Evolutionary conservation across 1,284 basidiomycete genomes (phyloP).

Genomic region (Anthracocystis setariae): DNA sequence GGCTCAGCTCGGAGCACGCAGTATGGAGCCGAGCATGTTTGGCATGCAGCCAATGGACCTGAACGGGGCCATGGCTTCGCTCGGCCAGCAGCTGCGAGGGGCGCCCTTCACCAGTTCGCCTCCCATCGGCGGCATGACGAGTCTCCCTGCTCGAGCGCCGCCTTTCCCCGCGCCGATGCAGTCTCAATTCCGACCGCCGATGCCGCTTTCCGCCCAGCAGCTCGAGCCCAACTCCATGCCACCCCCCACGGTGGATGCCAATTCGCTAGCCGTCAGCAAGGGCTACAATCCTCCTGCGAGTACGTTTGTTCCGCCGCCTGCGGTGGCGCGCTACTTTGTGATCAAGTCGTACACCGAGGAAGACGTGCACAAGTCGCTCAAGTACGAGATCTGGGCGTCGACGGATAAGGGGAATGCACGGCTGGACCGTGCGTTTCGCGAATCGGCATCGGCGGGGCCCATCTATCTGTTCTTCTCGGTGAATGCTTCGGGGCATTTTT

Average conservation of each 20-base stretch:
- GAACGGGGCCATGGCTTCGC: slow-evolving; percentile 24
- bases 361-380: slow-evolving; percentile 64
- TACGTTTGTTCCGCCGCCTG: slow-evolving; percentile 43
- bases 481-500: slow-evolving; percentile 66
- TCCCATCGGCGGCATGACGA: slow-evolving; percentile 18
- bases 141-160: slow-evolving; percentile 16
- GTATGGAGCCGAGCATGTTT: slow-evolving; percentile 33
- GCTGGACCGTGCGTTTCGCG: slow-evolving; percentile 59
- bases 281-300: slow-evolving; percentile 51
- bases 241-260: slow-evolving; percentile 21
- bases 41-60: slow-evolving; percentile 45
- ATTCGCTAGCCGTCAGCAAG: slow-evolving; percentile 31
- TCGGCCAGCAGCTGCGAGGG: slow-evolving; percentile 42
- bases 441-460: slow-evolving; percentile 40
- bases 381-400: slow-evolving; percentile 66
- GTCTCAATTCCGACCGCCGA: slow-evolving; percentile 22
- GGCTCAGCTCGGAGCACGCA: slow-evolving; percentile 45
- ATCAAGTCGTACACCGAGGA: slow-evolving; percentile 67
- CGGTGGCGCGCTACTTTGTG: slow-evolving; percentile 61
- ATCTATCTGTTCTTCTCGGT: slow-evolving; percentile 67
- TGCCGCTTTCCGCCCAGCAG: slow-evolving; percentile 8
- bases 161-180: slow-evolving; percentile 26
- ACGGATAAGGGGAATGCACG: slow-evolving; percentile 67
- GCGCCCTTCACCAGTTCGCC: slow-evolving; percentile 18
- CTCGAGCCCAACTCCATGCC: slow-evolving; percentile 6